Evolutionary conservation across 192 early-diverging fungal species (phyloP), one percentile per base, ranked within the genome.

Genomic region (Backusella parvicylindrica): DNA sequence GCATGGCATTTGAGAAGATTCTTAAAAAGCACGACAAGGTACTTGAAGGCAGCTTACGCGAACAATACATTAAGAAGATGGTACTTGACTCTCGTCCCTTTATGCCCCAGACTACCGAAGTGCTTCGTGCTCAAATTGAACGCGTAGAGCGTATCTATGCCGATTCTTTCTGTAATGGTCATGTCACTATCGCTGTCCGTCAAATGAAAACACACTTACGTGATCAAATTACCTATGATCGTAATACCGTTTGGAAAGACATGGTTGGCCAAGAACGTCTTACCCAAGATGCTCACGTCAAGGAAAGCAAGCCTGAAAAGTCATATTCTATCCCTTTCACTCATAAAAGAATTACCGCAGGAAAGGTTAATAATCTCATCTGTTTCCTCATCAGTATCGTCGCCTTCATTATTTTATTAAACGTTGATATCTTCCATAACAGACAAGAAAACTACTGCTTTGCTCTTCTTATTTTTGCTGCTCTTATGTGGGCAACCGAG

Each of bases 1-100:
- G 88, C 69, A 92, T 91, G 8, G 96, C 95, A 30, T 96, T 97
- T 80, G 81, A 86, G 83, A 97, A 97, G 84, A 95, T 96, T 79
- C 83, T 96, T 32, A 97, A 97, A 83, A 97, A 97, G 85, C 95
- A 93, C 78, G 96, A 97, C 84, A 97, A 97, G 79, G 90, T 97
- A 5, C 91, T 92, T 11, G 83, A 86, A 7, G 87, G 85, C 41
- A 71, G 75, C 11, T 79, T 84, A 5, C 75, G 81, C 36, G 23
- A 70, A 18, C 66, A 71, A 12, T 86, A 86, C 68, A 77, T 86
- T 63, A 75, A 78, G 30, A 81, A 82, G 63, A 81, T 84, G 43
- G 89, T 94, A 0, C 84, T 91, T 41, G 67, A 78, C 4, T 81
- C 87, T 0, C 78, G 84, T 5, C 86, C 90, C 9, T 94, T 90